phyloP scores from a whole-genome alignment of 805 yeast genomes.

The Candida parachauliodes region DNA sequence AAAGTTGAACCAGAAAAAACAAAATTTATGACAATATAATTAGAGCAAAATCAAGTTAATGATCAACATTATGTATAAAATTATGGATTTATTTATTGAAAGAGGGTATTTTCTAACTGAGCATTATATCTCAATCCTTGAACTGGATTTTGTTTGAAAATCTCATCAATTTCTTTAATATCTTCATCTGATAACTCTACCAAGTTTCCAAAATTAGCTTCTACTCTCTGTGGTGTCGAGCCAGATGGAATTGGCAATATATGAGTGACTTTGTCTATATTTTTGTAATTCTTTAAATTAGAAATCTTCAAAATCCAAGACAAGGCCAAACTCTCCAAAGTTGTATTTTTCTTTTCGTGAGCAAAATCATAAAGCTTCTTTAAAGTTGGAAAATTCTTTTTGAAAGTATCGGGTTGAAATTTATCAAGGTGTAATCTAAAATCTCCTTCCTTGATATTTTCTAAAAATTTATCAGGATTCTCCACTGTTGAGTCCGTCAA shows the following conservation, averaged over 20 bases:
- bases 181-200: constrained; percentile 54
- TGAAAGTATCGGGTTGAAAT: constrained; percentile 55
- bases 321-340: constrained; percentile 52
- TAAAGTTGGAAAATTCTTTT: constrained; percentile 50
- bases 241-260: constrained; percentile 83
- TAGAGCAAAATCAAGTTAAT: no score
- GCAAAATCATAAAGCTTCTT: constrained; percentile 50
- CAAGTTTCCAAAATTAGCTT: constrained; percentile 51
- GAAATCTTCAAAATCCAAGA: constrained; percentile 57
- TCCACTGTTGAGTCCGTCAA: constrained; percentile 60
- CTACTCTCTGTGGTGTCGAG: constrained; percentile 54
- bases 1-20: not conserved
- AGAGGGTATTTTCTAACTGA: constrained; percentile 10
- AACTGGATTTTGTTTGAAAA: constrained; percentile 42
- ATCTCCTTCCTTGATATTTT: constrained; percentile 56
- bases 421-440: constrained; percentile 49
- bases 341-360: constrained; percentile 39
- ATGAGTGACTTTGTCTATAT: constrained; percentile 42
- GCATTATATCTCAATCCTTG: constrained; percentile 57
- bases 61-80: no score
- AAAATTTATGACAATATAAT: not conserved
- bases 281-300: constrained; percentile 51
- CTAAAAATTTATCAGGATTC: constrained; percentile 23
- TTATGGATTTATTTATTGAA: constrained; percentile 6
- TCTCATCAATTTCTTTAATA: constrained; percentile 47